Percentiles rank a stretch among this genome's conserved stretches.
Evolutionary conservation across 2,329 filamentous ascomycete genomes (phyloP).

Genomic region (Zasmidium angulare): DNA sequence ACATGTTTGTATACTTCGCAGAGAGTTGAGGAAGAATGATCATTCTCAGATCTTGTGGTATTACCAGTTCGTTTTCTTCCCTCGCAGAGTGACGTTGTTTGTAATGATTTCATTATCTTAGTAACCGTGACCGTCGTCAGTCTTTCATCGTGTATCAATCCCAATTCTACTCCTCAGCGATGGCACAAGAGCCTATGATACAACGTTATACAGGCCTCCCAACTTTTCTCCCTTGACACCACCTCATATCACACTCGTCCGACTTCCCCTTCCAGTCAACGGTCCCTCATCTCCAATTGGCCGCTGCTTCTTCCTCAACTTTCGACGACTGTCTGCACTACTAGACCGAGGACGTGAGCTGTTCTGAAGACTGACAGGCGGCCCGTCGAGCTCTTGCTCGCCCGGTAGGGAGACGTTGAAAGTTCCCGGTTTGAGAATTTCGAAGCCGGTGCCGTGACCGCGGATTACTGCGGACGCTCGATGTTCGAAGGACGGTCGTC

Average conservation of each 20-base stretch:
- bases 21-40: neutral
- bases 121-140: neutral
- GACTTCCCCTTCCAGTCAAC: slow-evolving; percentile 9
- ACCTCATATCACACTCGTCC: slow-evolving; percentile 6
- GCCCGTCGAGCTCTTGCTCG: slow-evolving; percentile 22
- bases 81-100: neutral
- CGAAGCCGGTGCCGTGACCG: slow-evolving; percentile 37
- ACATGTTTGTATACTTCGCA: neutral
- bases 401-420: slow-evolving; percentile 20
- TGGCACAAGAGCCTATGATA: neutral
- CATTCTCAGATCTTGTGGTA: neutral
- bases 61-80: neutral
- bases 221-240: neutral
- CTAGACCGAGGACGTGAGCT: slow-evolving; percentile 20
- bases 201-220: neutral
- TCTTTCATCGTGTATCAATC: neutral
- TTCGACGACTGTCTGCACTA: slow-evolving; percentile 25
- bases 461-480: slow-evolving; percentile 28
- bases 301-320: slow-evolving; percentile 35
- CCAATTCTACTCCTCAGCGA: neutral
- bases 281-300: slow-evolving; percentile 23
- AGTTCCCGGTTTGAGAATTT: slow-evolving; percentile 36
- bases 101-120: neutral
- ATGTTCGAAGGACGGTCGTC: slow-evolving; percentile 27
- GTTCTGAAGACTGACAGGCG: slow-evolving; percentile 34